Evolutionary conservation across 2,329 filamentous ascomycete genomes (phyloP).

Genomic region (Diplodia mutila): DNA sequence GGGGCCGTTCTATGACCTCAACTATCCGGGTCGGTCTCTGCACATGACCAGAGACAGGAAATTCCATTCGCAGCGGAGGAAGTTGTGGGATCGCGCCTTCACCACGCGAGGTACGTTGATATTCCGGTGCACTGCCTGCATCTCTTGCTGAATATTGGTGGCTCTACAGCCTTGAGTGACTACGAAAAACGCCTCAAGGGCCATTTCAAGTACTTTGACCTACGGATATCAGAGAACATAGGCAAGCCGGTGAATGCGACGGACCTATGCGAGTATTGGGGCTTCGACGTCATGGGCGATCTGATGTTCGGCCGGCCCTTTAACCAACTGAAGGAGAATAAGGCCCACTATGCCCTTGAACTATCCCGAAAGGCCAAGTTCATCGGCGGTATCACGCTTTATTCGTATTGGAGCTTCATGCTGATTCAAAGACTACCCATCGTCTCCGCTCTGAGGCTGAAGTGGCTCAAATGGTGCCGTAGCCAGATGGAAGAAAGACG

Average conservation of each 20-base stretch:
- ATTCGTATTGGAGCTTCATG: conserved; percentile 34
- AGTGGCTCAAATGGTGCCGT: not conserved
- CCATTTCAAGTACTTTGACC: not conserved
- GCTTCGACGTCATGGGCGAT: conserved; percentile 58
- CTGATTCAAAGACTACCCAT: conserved; percentile 41
- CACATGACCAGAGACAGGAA: conserved; percentile 37
- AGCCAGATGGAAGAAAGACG: not conserved
- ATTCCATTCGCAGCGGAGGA: conserved; percentile 37
- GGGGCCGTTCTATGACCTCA: conserved; percentile 34
- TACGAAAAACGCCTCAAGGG: conserved; percentile 1
- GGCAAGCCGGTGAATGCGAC: conserved; percentile 4
- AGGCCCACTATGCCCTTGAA: conserved; percentile 47
- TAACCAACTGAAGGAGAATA: conserved; percentile 47
- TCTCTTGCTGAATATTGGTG: not conserved
- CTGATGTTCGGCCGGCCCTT: conserved; percentile 52
- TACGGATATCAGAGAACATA: not conserved
- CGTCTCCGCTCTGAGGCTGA: not conserved
- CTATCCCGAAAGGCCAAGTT: conserved; percentile 42
- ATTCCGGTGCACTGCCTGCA: no score
- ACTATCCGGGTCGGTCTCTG: conserved; percentile 30
- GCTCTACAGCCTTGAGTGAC: not conserved
- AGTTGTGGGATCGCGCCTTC: conserved; percentile 40
- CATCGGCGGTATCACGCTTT: not conserved
- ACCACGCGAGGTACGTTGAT: conserved; percentile 30
- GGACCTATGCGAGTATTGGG: conserved; percentile 42